phyloP scores from a whole-genome alignment of 257 asterid species.

The Striga asiatica region DNA sequence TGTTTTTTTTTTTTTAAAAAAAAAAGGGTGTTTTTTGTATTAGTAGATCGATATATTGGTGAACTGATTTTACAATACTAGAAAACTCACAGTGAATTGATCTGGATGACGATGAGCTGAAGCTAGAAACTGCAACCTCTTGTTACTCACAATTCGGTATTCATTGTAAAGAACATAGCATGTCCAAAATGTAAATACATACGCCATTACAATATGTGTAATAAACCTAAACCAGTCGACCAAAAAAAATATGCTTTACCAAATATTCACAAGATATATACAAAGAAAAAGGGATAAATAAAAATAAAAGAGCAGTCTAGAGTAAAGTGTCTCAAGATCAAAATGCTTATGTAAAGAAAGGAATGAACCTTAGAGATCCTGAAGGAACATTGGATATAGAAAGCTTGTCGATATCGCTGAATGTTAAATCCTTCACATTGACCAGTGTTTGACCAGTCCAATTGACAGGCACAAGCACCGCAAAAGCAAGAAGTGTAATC shows the following conservation, averaged over 20 bases:
- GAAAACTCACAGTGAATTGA: slow-evolving; percentile 71
- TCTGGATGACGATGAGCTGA: slow-evolving; percentile 75
- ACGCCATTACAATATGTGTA: slow-evolving; percentile 79
- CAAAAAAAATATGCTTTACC: background rate
- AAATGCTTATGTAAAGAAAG: no score
- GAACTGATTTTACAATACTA: background rate
- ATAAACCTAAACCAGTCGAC: slow-evolving; percentile 43
- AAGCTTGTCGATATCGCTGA: slow-evolving; percentile 70
- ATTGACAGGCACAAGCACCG: slow-evolving; percentile 73
- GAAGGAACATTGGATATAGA: slow-evolving; percentile 76
- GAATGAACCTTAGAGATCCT: slow-evolving; percentile 79
- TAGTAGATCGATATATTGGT: background rate
- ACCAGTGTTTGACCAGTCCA: slow-evolving; percentile 61
- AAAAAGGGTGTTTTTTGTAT: no score
- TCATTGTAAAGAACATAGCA: slow-evolving; percentile 69
- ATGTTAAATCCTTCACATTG: slow-evolving; percentile 45
- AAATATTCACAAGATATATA: background rate
- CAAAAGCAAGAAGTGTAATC: slow-evolving; percentile 59
- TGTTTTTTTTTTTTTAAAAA: no score
- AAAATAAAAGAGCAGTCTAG: slow-evolving; percentile 8
- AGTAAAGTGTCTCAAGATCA: no score
- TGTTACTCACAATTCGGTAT: slow-evolving; percentile 44
- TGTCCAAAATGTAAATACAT: slow-evolving; percentile 77
- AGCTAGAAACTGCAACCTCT: slow-evolving; percentile 87
- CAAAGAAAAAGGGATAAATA: background rate